Evolutionary conservation across 345 rosid species (phyloP).

Genomic region (Acer campestre): DNA sequence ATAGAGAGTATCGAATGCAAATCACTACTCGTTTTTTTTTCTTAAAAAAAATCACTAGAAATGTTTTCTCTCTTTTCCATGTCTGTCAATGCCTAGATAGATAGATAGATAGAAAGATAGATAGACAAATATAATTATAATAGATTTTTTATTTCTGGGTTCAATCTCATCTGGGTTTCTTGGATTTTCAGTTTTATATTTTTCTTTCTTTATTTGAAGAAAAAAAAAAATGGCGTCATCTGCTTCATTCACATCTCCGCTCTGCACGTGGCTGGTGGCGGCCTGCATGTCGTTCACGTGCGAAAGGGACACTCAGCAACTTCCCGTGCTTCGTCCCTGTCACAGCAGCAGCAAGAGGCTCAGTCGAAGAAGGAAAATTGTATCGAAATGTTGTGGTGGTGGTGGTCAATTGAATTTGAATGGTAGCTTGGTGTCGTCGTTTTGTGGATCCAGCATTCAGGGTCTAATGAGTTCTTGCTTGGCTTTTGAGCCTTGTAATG

Average conservation of each 20-base stretch:
- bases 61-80: no score
- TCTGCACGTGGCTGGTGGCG: constrained; percentile 88
- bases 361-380: constrained; percentile 49
- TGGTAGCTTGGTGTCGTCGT: constrained; percentile 30
- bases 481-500: constrained; percentile 70
- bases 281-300: constrained; percentile 80
- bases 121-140: neutral
- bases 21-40: neutral
- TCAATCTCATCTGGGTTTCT: constrained; percentile 14
- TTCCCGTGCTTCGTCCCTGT: constrained; percentile 27
- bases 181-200: neutral
- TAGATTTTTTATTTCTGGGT: neutral
- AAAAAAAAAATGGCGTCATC: constrained; percentile 39
- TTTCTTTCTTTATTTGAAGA: constrained; percentile 1
- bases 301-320: constrained; percentile 34
- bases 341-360: constrained; percentile 17
- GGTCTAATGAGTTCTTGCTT: constrained; percentile 59
- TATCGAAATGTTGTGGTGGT: constrained; percentile 37
- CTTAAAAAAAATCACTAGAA: neutral
- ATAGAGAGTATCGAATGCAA: constrained; percentile 31
- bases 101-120: neutral
- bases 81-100: constrained; percentile 9
- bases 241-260: constrained; percentile 57
- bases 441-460: constrained; percentile 51
- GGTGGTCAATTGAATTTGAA: constrained; percentile 3